phyloP scores from a whole-genome alignment of 345 rosid genomes.

The Murraya koenigii region DNA sequence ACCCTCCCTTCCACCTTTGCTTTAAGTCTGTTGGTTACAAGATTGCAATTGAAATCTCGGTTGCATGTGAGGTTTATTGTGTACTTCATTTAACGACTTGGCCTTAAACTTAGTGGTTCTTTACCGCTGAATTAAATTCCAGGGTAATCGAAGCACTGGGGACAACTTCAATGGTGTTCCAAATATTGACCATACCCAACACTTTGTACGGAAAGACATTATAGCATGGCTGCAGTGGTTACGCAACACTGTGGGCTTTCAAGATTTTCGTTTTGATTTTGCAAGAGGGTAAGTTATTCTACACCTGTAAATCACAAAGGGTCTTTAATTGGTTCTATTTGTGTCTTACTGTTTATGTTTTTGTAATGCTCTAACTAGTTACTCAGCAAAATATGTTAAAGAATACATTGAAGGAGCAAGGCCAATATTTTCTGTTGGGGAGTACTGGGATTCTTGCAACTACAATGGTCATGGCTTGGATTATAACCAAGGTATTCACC shows the following conservation, averaged over 20 bases:
- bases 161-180: conserved; percentile 92
- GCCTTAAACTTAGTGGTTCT: not conserved
- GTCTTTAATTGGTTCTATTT: not conserved
- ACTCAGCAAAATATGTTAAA: conserved; percentile 73
- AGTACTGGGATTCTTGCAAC: conserved; percentile 91
- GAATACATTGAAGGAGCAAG: conserved; percentile 83
- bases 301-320: not conserved
- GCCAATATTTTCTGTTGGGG: conserved; percentile 85
- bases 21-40: not conserved
- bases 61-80: not conserved
- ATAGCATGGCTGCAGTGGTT: conserved; percentile 77
- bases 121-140: conserved; percentile 11
- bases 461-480: conserved; percentile 59
- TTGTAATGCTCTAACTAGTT: conserved; percentile 40
- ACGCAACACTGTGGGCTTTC: conserved; percentile 60
- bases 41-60: not conserved
- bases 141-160: conserved; percentile 91
- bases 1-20: not conserved
- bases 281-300: conserved; percentile 61
- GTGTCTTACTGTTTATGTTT: not conserved
- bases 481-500: conserved; percentile 72
- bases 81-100: conserved; percentile 2
- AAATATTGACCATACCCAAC: conserved; percentile 83
- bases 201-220: conserved; percentile 86
- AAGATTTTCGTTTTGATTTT: conserved; percentile 94